phyloP scores from a whole-genome alignment of 1,284 basidiomycete genomes.

The Cutaneotrichosporon curvatum region DNA sequence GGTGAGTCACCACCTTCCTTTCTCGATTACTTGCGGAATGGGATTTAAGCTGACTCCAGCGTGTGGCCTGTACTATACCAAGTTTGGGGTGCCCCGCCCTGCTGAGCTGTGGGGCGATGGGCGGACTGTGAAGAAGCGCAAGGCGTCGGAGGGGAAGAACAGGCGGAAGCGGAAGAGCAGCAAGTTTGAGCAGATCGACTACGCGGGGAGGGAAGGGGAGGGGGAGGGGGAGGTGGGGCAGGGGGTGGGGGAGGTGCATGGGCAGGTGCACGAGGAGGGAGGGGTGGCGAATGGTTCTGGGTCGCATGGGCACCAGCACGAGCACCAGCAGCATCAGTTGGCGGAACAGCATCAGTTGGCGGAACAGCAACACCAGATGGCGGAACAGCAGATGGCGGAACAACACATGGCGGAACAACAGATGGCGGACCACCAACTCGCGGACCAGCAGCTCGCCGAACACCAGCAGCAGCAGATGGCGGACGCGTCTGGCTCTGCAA shows the following conservation, averaged over 20 bases:
- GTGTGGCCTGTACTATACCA: slow-evolving; percentile 39
- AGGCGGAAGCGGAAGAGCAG: slow-evolving; percentile 14
- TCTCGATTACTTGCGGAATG: too few species aligned
- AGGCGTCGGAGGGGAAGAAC: slow-evolving; percentile 1
- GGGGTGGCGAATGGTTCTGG: neutral
- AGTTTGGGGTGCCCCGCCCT: slow-evolving; percentile 40
- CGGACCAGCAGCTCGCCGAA: too few species aligned
- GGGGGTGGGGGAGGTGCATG: neutral
- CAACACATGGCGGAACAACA: neutral
- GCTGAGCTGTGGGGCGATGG: slow-evolving; percentile 43
- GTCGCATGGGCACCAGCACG: neutral
- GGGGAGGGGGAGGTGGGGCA: neutral
- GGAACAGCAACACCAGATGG: neutral
- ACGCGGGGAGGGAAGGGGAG: neutral
- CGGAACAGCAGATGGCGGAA: neutral
- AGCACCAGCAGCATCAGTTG: neutral
- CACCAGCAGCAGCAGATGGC: too few species aligned
- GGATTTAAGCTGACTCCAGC: slow-evolving; percentile 31
- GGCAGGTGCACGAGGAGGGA: neutral
- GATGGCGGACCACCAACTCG: too few species aligned
- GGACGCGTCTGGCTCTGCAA: too few species aligned
- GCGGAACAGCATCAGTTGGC: too few species aligned
- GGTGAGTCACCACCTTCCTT: slow-evolving; percentile 26
- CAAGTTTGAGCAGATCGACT: neutral
- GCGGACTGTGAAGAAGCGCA: slow-evolving; percentile 35